Base-by-base conservation (phyloP, 371 early-diverging fungal genomes). In the Apophysomyces elegans region DNA sequence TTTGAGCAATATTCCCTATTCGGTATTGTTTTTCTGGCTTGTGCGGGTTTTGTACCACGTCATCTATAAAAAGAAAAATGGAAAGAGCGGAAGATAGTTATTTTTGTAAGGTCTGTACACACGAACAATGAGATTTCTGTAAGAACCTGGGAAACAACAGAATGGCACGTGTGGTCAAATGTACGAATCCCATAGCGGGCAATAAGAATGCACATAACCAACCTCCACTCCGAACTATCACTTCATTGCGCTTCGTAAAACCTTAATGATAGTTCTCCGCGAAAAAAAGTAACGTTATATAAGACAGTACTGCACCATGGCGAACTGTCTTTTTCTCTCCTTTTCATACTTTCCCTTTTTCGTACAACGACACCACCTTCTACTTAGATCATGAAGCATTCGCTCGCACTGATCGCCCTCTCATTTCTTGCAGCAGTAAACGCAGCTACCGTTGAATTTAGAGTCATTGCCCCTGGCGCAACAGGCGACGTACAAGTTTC, bases 381-480 rank as follows among this genome's bases (percentile, higher is more conserved):
- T 57, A 36, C 16, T 0, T 54, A 61, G 50, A 59, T 46, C 13
- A 74, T 74, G 74, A 74, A 71, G 60, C 56, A 71, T 37, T 64
- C 69, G 13, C 66, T 71, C 36, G 57, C 71, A 26, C 3, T 71
- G 37, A 64, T 74, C 56, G 71, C 69, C 4, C 44, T 65, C 16
- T 56, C 71, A 1, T 56, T 66, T 36, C 67, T 73, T 44, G 59
- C 67, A 38, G 68, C 70, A 11, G 66, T 72, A 12, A 65, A 79
- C 44, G 79, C 84, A 37, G 81, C 81, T 41, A 60, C 71, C 41
- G 72, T 80, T 38, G 72, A 71, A 59, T 86, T 86, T 61, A 76
- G 74, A 54, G 84, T 86, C 32, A 64, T 86, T 59, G 86, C 84
- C n/a, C 86, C 86, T 39, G 74, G 71, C 36, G 81, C 75, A 7